phyloP scores from a whole-genome alignment of 2,329 filamentous ascomycete genomes.

The Purpureocillium lavendulum region DNA sequence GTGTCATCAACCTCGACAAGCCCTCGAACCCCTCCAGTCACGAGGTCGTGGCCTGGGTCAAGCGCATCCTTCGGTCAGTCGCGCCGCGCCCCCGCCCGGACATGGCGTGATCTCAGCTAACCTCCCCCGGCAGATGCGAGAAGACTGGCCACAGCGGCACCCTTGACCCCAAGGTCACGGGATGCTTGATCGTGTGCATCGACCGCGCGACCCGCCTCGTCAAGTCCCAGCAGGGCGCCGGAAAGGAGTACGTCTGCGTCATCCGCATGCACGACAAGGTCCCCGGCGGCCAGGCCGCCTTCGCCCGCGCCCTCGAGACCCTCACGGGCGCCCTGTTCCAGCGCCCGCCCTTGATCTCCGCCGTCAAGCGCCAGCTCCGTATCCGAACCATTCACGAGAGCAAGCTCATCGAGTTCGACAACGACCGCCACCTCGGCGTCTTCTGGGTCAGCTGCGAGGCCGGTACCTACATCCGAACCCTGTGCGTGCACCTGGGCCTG shows the following conservation, averaged over 20 bases:
- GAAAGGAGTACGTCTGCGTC: slow-evolving; percentile 98
- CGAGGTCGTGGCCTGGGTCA: slow-evolving; percentile 99
- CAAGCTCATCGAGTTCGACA: slow-evolving; percentile 96
- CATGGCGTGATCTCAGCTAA: background rate
- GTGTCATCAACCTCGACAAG: slow-evolving; percentile 84
- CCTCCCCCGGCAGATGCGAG: slow-evolving; percentile 42
- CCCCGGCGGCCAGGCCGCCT: slow-evolving; percentile 85
- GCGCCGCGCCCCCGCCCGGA: slow-evolving; percentile 3
- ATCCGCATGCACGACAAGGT: slow-evolving; percentile 94
- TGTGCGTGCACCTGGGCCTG: slow-evolving; percentile 86
- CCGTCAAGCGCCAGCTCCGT: slow-evolving; percentile 96
- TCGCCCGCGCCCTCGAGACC: slow-evolving; percentile 88
- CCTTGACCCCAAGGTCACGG: slow-evolving; percentile 95
- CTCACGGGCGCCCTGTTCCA: slow-evolving; percentile 90
- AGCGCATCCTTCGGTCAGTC: slow-evolving; percentile 81
- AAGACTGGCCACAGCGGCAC: slow-evolving; percentile 98
- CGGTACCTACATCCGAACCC: slow-evolving; percentile 96
- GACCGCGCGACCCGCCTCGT: slow-evolving; percentile 95
- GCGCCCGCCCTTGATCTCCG: slow-evolving; percentile 91
- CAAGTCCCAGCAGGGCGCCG: slow-evolving; percentile 97
- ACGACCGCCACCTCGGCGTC: slow-evolving; percentile 91
- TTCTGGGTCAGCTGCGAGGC: slow-evolving; percentile 99
- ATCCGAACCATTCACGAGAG: slow-evolving; percentile 97
- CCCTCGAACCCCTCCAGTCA: slow-evolving; percentile 96
- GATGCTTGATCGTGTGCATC: slow-evolving; percentile 89